Evolutionary conservation across 2,329 filamentous ascomycete species (phyloP), one percentile per base, ranked within the genome.

Genomic region (Aspergillus ustus): DNA sequence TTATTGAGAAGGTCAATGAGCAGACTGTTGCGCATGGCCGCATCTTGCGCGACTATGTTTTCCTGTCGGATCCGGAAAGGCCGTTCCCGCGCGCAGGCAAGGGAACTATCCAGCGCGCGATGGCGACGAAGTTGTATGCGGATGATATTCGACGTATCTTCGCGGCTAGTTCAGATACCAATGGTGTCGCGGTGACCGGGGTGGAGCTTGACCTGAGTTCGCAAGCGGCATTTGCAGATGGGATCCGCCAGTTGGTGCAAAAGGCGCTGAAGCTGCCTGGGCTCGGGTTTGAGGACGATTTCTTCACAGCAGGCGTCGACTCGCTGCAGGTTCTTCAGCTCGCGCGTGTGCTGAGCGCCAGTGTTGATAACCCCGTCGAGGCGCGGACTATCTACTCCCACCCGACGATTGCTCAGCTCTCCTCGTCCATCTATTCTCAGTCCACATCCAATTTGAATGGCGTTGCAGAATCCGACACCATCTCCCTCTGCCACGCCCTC

Each of bases 261-360:
- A n/a, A 29, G 15, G 13, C 56, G n/a, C 17, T 57, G 19, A 29
- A 20, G 22, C 8, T 50, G 4, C 40, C 61, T 9, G 50, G 2
- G 1, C 28, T 63, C 22, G 8, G n/a, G 17, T 15, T 43, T n/a
- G 20, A 54, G 3, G 52, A 63, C 4, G 57, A 63, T 31, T 48
- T 63, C 9, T 63, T 52, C 15, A 11, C 52, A 2, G 56, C 57
- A 1, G 61, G 61, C 17, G 44, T 59, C 15, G 61, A 63, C 19
- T 63, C 61, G 9, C 43, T 63, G 37, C 57, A 59, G 40, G 56
- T 48, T 7, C 43, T 63, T 20, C 61, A 60, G 40, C 25, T 63
- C 2, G 52, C 45, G 2, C 46, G 48, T 4, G 22, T 34, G 19
- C 48, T 63, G 1, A 52, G 43, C 2, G 46, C 28, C n/a, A 52